Evolutionary conservation across 1,139 yeast species (phyloP), one percentile per base, ranked within the genome.

Genomic region (Fermentozyma sake): DNA sequence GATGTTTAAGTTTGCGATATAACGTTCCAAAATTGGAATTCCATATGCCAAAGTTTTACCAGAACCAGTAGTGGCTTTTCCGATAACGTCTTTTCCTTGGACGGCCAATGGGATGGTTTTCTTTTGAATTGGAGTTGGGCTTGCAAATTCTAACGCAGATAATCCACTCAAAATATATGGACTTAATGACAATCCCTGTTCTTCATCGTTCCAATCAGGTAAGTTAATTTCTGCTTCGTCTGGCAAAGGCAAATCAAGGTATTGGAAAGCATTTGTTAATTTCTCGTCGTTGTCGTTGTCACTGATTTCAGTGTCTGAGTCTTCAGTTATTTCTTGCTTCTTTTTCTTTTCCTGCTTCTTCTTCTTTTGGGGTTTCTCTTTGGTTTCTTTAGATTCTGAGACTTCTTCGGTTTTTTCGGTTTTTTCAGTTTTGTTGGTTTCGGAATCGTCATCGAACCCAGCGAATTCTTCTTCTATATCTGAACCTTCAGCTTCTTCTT

Each of bases 21-120:
- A 64, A 30, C 70, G 72, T 48, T 93, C 96, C 33, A 91, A 55
- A 15, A 93, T 80, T n/a, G 98, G 97, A 14, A 91, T 74, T 27
- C 96, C 96, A 51, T 86, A 91, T 0, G 98, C 98, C 32, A 89
- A 64, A 0, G 98, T 91, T 50, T 91, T 91, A 67, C 99, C 99
- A 1, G 96, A 86, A 52, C 99, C 99, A 1, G 99, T 93, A 6
- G 94, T 81, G 7, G 98, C 98, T 48, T 91, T 93, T 32, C 98
- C 99, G 40, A 93, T 76, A 7, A 91, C 74, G 54, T 91, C 97
- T 27, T 68, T 68, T 5, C 91, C 94, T 18, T 67, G 61, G 9
- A 84, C 39, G 3, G 93, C 86, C 17, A 68, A 50, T 1, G 97
- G 96, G 29, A 91, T 79, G n/a, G 91, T 66, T 34, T 62, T 62